A percentile compares a stretch with the other conserved stretches of the same genome.
phyloP scores from a whole-genome alignment of 1,284 basidiomycete species.

The Flammula alnicola region DNA sequence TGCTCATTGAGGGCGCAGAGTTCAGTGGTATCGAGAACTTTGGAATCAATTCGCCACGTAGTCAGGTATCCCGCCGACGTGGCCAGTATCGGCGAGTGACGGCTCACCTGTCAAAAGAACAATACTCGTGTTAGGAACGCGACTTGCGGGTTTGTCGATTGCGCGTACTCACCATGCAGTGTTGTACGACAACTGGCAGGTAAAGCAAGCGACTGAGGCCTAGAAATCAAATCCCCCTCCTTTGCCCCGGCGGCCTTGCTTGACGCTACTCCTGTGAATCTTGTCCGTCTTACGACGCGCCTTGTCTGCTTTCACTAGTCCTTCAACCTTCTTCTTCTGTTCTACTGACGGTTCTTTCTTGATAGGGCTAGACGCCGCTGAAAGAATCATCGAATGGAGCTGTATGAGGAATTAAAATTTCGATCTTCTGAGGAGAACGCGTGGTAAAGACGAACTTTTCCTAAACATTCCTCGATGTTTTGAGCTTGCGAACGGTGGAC shows the following conservation, averaged over 20 bases:
- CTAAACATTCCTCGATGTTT: conserved; percentile 72
- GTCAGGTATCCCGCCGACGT: too few relatives aligned
- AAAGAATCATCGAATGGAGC: conserved; percentile 24
- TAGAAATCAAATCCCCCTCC: conserved; percentile 22
- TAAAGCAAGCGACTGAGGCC: too few relatives aligned
- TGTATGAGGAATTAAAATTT: conserved; percentile 5
- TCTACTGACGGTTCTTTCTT: conserved; percentile 20
- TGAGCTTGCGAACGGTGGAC: conserved; percentile 73
- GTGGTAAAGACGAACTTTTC: conserved; percentile 51
- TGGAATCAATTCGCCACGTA: too few relatives aligned
- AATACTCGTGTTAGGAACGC: too few relatives aligned
- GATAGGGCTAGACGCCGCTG: conserved; percentile 22
- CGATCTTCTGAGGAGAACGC: not conserved
- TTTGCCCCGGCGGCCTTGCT: conserved; percentile 24
- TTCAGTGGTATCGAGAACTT: too few relatives aligned
- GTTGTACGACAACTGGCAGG: too few relatives aligned
- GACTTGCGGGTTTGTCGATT: too few relatives aligned
- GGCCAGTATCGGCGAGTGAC: too few relatives aligned
- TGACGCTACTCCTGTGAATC: conserved; percentile 27
- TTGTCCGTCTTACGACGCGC: conserved; percentile 26
- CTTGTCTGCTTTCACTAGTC: conserved; percentile 22
- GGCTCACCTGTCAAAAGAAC: too few relatives aligned
- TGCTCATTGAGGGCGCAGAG: too few relatives aligned
- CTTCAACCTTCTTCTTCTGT: conserved; percentile 28
- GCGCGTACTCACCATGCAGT: too few relatives aligned